Evolutionary conservation across 192 early-diverging fungal genomes (phyloP), one percentile per base, ranked within the genome.

Genomic region (Backusella morwellensis): DNA sequence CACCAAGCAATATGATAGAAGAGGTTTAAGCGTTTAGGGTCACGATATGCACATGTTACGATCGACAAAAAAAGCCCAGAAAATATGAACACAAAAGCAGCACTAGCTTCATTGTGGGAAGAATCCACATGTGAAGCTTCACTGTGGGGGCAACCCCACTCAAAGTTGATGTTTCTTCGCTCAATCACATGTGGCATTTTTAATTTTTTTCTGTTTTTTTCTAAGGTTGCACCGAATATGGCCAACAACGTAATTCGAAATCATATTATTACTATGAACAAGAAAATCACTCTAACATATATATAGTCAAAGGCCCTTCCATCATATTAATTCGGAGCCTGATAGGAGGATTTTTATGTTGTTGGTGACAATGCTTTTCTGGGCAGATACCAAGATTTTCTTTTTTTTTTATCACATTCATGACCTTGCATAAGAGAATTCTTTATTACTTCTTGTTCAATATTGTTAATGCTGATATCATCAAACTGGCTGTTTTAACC

Each of bases 91-190:
- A 59, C 54, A 59, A 59, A 59, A 59, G 54, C 54, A 59, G 54
- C 54, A 59, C 54, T 59, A 59, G 21, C 9, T 59, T 59, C 54
- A 19, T 59, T 59, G 54, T 59, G 54, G 54, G 54, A 59, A 59
- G 54, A 59, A 59, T 59, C 54, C 54, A 59, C 54, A 59, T 59
- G 54, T 59, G 54, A 59, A 59, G 54, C 54, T 59, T 23, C 54
- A 59, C 21, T 59, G 54, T 59, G 54, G 54, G 54, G 54, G 7
- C 54, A 59, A 59, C 54, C 54, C 54, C 54, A 59, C 54, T 23
- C 54, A 59, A 52, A 59, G 54, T 59, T 59, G 23, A 23, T 23
- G 17, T 59, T 23, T 23, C 17, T 59, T 26, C 8, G 11, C 1
- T 59, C 23, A 26, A 59, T 59, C 54, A 59, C 54, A 59, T 59